Percentiles rank a stretch among this genome's conserved stretches.
phyloP scores from a whole-genome alignment of 1,139 yeast genomes.

The Taphrina confusa region DNA sequence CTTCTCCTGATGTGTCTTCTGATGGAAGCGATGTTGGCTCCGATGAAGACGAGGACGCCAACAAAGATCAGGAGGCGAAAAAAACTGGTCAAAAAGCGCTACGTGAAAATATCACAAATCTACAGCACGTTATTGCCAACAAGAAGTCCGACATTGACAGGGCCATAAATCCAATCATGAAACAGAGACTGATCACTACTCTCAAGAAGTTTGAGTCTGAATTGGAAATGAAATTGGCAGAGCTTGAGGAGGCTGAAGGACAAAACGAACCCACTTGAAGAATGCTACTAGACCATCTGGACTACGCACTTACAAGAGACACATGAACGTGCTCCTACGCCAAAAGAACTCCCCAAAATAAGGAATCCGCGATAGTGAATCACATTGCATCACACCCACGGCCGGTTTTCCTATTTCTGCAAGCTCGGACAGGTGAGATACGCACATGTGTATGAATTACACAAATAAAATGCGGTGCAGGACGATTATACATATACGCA shows the following conservation, averaged over 20 bases:
- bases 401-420: too few relatives aligned
- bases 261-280: background rate
- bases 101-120: slow-evolving; percentile 80
- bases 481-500: too few relatives aligned
- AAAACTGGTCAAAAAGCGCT: slow-evolving; percentile 68
- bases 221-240: slow-evolving; percentile 73
- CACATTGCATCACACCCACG: too few relatives aligned
- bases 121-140: slow-evolving; percentile 74
- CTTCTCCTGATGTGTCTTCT: slow-evolving; percentile 49
- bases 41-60: slow-evolving; percentile 55
- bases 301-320: too few relatives aligned
- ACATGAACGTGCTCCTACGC: too few relatives aligned
- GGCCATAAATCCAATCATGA: slow-evolving; percentile 84
- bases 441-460: too few relatives aligned
- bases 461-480: too few relatives aligned
- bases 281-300: too few relatives aligned
- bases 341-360: too few relatives aligned
- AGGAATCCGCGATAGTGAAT: too few relatives aligned
- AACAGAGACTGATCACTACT: slow-evolving; percentile 81
- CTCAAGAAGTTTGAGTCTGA: slow-evolving; percentile 78
- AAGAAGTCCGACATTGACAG: slow-evolving; percentile 73
- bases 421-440: too few relatives aligned
- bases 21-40: slow-evolving; percentile 57
- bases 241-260: slow-evolving; percentile 20
- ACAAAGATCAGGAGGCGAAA: slow-evolving; percentile 50